Base-by-base conservation (phyloP, 306 rosid species). In the Purshia tridentata region DNA sequence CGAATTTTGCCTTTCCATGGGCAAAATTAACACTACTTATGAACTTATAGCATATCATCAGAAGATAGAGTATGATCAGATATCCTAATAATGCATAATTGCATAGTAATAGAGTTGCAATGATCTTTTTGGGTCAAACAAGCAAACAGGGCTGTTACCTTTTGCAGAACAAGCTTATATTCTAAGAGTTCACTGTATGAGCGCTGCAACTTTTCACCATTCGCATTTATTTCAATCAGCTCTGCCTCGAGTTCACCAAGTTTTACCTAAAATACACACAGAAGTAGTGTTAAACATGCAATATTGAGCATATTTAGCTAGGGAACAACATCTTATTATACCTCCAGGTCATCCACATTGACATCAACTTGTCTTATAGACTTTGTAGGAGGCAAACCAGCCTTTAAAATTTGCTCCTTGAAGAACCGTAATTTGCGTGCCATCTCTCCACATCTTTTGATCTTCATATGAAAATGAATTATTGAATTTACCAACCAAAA, bases 401-500 rank as follows among this genome's bases (percentile, higher is more conserved):
- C 89, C 88, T 86, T 95, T 53, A 53, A 82, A 89, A 95, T 95
- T 77, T 95, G 98, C 40, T 95, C 98, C 92, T 88, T 91, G 92
- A 91, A 83, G 78, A 84, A 95, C 13, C 89, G 95, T 62, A 95
- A 79, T 82, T 85, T 87, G 37, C 98, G 98, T 46, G 99, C 97
- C 98, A 90, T 87, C 93, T 95, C 99, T 67, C 88, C 99, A 76
- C 86, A 83, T 87, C 91, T 85, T 88, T 90, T 95, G 61, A 95
- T 87, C 99, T 95, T 69, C 74, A 84, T n/a, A 59, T 54, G 58
- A 77, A 53, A 75, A 78, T 19, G 9, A 72, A 60, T 44, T 14
- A 67, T 35, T 60, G 29, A 53, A 44, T 7, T 75, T 49, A 40
- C 65, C 45, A 69, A 56, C 72, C 72, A 81, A 71, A 69, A 49